Conservation (phyloP, 2,329 filamentous ascomycete genomes). For the Alternaria rosae region DNA sequence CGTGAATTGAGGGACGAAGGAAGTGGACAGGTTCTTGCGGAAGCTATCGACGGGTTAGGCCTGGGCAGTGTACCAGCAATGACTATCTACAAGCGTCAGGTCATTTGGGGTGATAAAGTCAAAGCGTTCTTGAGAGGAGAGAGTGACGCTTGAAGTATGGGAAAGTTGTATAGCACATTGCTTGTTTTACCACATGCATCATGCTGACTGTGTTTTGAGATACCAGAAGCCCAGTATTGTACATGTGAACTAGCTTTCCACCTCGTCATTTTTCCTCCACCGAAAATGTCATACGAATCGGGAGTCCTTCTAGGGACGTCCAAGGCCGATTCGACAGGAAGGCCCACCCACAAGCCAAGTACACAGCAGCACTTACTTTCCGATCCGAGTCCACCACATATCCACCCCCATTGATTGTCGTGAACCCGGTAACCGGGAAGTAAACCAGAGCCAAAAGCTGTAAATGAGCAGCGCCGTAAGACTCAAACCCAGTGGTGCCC, state of each 20-base stretch:
- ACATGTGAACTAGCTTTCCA: not conserved
- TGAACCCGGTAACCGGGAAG: not conserved
- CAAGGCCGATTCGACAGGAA: not conserved
- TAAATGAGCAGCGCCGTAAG: not conserved
- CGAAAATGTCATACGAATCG: not conserved
- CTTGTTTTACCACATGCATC: not conserved
- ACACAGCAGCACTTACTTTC: not conserved
- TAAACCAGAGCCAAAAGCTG: not conserved
- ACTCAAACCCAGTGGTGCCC: not conserved
- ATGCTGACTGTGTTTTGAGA: not conserved
- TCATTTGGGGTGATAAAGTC: slow-evolving; percentile 65
- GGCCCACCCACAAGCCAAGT: not conserved
- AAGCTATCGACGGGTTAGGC: slow-evolving; percentile 66
- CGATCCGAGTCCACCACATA: not conserved
- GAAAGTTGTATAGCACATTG: not conserved
- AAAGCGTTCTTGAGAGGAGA: slow-evolving; percentile 57
- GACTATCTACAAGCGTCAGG: slow-evolving; percentile 64
- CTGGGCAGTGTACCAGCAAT: slow-evolving; percentile 65
- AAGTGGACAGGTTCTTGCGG: slow-evolving; percentile 59
- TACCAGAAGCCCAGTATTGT: not conserved
- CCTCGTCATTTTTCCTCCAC: not conserved
- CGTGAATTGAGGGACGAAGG: slow-evolving; percentile 65
- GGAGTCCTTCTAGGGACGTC: not conserved
- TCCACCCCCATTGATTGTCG: not conserved
- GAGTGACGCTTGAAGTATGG: slow-evolving; percentile 18